Conservation (phyloP, 441 rosid species). For the Gossypium davidsonii region DNA sequence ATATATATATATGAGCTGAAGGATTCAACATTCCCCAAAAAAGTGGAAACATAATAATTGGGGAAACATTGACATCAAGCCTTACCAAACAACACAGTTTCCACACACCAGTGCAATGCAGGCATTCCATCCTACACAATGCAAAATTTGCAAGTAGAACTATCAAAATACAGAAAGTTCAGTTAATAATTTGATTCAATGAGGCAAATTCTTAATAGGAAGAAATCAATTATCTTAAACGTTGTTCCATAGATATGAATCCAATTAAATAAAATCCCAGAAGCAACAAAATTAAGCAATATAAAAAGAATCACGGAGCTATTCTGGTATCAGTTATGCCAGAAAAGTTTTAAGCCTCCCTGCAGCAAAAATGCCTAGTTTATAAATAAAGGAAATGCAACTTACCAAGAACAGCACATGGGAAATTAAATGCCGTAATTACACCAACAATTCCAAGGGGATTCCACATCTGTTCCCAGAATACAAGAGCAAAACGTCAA, state of each 20-base stretch:
- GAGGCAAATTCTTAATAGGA: not conserved
- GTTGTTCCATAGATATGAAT: not conserved
- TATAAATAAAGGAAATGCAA: conserved; percentile 13
- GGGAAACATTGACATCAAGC: conserved; percentile 10
- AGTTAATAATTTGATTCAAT: not conserved
- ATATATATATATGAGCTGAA: not conserved
- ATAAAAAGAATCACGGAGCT: not conserved
- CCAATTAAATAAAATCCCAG: not conserved
- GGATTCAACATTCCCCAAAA: not conserved
- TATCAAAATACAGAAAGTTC: not conserved
- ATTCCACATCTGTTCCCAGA: conserved; percentile 75
- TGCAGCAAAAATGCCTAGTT: not conserved
- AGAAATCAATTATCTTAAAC: not conserved
- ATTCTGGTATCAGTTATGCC: not conserved
- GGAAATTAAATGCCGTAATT: conserved; percentile 92
- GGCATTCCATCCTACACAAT: conserved; percentile 88
- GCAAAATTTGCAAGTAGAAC: not conserved
- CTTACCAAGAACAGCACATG: conserved; percentile 96
- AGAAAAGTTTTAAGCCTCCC: not conserved
- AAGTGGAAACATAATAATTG: not conserved
- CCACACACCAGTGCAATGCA: conserved; percentile 95
- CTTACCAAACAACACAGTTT: conserved; percentile 95
- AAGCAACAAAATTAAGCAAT: not conserved
- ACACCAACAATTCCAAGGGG: conserved; percentile 96
- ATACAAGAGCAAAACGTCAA: conserved; percentile 14